Evolutionary conservation across 2,329 filamentous ascomycete genomes (phyloP).

Genomic region (Leptoxyphium fumago): DNA sequence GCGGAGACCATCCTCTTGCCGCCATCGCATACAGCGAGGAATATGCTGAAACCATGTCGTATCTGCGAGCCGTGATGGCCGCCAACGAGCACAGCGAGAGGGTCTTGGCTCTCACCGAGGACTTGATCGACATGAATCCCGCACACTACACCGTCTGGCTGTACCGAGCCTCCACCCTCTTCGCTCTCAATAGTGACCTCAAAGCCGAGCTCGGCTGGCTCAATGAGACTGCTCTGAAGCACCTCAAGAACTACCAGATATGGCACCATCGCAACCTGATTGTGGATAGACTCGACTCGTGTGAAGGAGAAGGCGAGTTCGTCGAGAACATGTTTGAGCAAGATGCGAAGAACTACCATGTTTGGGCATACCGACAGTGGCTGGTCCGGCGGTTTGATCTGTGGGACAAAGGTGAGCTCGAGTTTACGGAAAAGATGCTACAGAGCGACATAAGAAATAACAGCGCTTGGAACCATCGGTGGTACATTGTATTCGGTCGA

Average conservation of each 20-base stretch:
- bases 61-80: constrained; percentile 88
- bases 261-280: constrained; percentile 54
- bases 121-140: constrained; percentile 84
- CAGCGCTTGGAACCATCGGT: constrained; percentile 93
- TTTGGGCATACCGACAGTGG: constrained; percentile 89
- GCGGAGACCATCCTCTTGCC: constrained; percentile 61
- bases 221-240: constrained; percentile 63
- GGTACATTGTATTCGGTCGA: constrained; percentile 72
- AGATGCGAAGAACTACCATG: constrained; percentile 96
- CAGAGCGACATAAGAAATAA: constrained; percentile 82
- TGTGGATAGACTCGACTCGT: constrained; percentile 34
- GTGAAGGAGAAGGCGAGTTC: constrained; percentile 50
- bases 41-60: constrained; percentile 84
- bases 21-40: constrained; percentile 81
- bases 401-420: constrained; percentile 44
- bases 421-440: constrained; percentile 58
- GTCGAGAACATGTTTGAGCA: constrained; percentile 64
- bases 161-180: constrained; percentile 70
- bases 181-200: constrained; percentile 49
- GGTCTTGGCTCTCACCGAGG: constrained; percentile 66
- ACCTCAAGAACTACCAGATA: constrained; percentile 98
- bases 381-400: constrained; percentile 49
- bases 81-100: constrained; percentile 68
- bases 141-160: constrained; percentile 99
- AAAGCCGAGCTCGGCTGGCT: constrained; percentile 63